These are phyloP conservation scores for Glaciozyma antarctica DNA, from an alignment of 768 basidiomycete species.

Conservation along the genomic window DNA sequence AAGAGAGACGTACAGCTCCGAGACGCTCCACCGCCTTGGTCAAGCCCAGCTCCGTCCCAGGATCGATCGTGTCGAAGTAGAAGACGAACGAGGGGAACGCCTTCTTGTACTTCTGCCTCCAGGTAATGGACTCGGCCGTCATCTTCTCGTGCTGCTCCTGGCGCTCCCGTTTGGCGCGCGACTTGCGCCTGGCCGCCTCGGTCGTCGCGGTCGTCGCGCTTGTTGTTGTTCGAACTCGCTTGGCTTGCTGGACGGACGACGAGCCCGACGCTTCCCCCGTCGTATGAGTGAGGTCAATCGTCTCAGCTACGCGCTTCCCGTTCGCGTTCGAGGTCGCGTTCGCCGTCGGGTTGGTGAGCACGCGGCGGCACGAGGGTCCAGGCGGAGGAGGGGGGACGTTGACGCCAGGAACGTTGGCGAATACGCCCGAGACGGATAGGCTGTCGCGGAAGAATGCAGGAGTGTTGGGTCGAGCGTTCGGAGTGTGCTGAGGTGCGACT, in stretches of 20 bases:
- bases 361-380: background rate
- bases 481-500: too few relatives aligned
- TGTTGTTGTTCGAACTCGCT: too few relatives aligned
- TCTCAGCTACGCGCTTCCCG: too few relatives aligned
- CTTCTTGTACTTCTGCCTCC: constrained; percentile 69
- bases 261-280: too few relatives aligned
- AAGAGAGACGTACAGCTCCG: constrained; percentile 58
- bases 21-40: constrained; percentile 55
- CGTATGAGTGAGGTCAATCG: too few relatives aligned
- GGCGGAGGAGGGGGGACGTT: background rate
- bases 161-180: too few relatives aligned
- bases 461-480: too few relatives aligned
- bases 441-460: background rate
- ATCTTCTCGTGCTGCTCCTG: constrained; percentile 25
- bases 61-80: constrained; percentile 63
- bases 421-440: background rate
- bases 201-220: too few relatives aligned
- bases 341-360: too few relatives aligned
- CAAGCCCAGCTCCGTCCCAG: constrained; percentile 43
- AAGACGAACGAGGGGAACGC: constrained; percentile 79
- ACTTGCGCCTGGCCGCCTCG: too few relatives aligned
- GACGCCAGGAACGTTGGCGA: background rate
- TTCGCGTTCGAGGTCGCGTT: too few relatives aligned
- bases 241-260: too few relatives aligned
- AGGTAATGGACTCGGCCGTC: constrained; percentile 46